Conservation (phyloP, 2,329 filamentous ascomycete species). For the Trichoderma afroharzianum region DNA sequence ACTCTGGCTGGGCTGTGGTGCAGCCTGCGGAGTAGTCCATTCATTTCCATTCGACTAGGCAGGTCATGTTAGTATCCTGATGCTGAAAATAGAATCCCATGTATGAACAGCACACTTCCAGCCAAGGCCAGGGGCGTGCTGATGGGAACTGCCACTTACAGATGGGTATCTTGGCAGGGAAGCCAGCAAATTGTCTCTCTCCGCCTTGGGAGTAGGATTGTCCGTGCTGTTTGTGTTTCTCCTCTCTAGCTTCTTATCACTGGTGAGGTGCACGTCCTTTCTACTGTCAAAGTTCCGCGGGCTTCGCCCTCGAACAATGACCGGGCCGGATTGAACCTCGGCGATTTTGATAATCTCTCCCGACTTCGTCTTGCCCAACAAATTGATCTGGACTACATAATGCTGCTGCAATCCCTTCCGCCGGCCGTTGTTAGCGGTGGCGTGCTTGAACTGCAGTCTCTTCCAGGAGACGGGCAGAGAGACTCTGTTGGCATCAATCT, state of each 20-base stretch:
- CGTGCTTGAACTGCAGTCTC: slow-evolving; percentile 89
- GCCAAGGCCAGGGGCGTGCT: slow-evolving; percentile 26
- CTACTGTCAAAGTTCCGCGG: slow-evolving; percentile 91
- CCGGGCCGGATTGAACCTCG: slow-evolving; percentile 85
- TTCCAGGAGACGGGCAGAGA: slow-evolving; percentile 90
- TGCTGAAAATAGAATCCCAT: not conserved
- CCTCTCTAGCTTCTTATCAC: slow-evolving; percentile 46
- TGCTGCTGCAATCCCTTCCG: slow-evolving; percentile 94
- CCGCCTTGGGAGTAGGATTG: slow-evolving; percentile 31
- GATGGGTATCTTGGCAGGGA: slow-evolving; percentile 32
- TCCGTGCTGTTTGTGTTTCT: slow-evolving; percentile 39
- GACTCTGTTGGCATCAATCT: slow-evolving; percentile 73
- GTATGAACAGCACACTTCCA: not conserved
- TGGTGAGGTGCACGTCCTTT: slow-evolving; percentile 75
- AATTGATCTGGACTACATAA: slow-evolving; percentile 82
- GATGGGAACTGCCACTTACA: slow-evolving; percentile 31
- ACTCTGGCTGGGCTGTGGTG: slow-evolving; percentile 34
- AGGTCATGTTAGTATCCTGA: slow-evolving; percentile 18
- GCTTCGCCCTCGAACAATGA: slow-evolving; percentile 89
- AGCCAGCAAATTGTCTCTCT: slow-evolving; percentile 31
- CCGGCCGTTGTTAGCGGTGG: slow-evolving; percentile 92
- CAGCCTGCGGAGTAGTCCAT: slow-evolving; percentile 43
- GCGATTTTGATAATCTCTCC: slow-evolving; percentile 71
- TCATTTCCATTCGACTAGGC: slow-evolving; percentile 37
- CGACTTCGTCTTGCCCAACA: slow-evolving; percentile 69